Conservation (phyloP, 2,329 filamentous ascomycete species). For the Juglanconis sp. region DNA sequence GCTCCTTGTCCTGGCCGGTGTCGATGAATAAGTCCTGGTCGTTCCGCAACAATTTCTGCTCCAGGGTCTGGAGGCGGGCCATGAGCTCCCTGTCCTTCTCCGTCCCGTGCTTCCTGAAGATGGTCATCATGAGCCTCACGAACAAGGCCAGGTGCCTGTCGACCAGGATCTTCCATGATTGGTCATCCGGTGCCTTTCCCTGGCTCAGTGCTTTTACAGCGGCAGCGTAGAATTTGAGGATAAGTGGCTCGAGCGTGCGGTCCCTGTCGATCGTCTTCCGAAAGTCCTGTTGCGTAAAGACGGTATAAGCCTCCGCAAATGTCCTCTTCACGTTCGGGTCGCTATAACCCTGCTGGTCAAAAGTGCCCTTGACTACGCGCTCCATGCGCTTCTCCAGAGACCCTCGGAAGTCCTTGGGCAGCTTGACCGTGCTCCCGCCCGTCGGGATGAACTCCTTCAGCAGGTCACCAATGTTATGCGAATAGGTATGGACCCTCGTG, state of each 20-base stretch:
- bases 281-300: conserved; percentile 84
- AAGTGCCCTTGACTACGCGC: conserved; percentile 75
- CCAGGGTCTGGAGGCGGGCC: conserved; percentile 72
- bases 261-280: conserved; percentile 92
- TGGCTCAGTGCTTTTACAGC: conserved; percentile 83
- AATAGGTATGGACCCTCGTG: conserved; percentile 55
- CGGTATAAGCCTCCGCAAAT: conserved; percentile 91
- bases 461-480: conserved; percentile 72
- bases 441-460: conserved; percentile 74
- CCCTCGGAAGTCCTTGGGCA: conserved; percentile 53
- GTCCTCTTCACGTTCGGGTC: conserved; percentile 89
- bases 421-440: conserved; percentile 44
- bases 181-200: conserved; percentile 72
- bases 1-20: conserved; percentile 55
- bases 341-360: conserved; percentile 82
- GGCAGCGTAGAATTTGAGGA: conserved; percentile 94
- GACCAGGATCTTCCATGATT: conserved; percentile 86
- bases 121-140: conserved; percentile 77
- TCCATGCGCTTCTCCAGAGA: conserved; percentile 69
- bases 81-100: conserved; percentile 82
- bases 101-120: conserved; percentile 80
- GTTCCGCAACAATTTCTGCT: conserved; percentile 90
- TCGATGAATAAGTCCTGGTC: conserved; percentile 80
- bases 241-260: conserved; percentile 83
- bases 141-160: conserved; percentile 95